Conservation (phyloP, 192 early-diverging fungal genomes). For the Dispira parvispora region DNA sequence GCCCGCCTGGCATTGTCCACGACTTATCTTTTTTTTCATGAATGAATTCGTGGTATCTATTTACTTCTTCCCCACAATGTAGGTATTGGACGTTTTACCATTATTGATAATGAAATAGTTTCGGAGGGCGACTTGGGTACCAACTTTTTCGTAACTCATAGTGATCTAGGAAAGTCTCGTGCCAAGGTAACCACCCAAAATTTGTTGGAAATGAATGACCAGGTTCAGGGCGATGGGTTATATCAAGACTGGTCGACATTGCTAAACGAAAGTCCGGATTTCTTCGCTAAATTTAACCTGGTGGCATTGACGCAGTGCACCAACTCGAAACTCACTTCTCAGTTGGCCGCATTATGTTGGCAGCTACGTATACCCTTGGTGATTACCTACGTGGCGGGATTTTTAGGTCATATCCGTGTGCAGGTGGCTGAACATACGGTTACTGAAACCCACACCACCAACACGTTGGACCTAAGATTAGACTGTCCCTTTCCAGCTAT, state of each 20-base stretch:
- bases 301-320: no score
- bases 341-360: slow-evolving; percentile 48
- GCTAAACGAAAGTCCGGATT: no score
- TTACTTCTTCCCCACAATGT: no score
- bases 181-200: slow-evolving; percentile 42
- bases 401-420: slow-evolving; percentile 58
- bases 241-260: no score
- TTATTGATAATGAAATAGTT: slow-evolving; percentile 60
- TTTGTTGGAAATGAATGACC: slow-evolving; percentile 77
- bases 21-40: no score
- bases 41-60: no score
- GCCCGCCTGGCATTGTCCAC: neutral
- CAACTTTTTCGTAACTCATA: slow-evolving; percentile 82
- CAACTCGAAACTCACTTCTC: no score
- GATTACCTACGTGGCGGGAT: slow-evolving; percentile 50
- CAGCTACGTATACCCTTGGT: slow-evolving; percentile 45
- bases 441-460: slow-evolving; percentile 84
- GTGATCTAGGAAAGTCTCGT: slow-evolving; percentile 42
- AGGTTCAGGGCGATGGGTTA: slow-evolving; percentile 50
- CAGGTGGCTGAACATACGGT: slow-evolving; percentile 60
- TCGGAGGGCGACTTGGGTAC: slow-evolving; percentile 50
- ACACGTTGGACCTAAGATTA: slow-evolving; percentile 60
- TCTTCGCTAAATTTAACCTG: no score
- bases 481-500: slow-evolving; percentile 67
- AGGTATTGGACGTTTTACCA: slow-evolving; percentile 81